Conservation (phyloP, 1,139 yeast species). For the Yamadazyma atlantica region DNA sequence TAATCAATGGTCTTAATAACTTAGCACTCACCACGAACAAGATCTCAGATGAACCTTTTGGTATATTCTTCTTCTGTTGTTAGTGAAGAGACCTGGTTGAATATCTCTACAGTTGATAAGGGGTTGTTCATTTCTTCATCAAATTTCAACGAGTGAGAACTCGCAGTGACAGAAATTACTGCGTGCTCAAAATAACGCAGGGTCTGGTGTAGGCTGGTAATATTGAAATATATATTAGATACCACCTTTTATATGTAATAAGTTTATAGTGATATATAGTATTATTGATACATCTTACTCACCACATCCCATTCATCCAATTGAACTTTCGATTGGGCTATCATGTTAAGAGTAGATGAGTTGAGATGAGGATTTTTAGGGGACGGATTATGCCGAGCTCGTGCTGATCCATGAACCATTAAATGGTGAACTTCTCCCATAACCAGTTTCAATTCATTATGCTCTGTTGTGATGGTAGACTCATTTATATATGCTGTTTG, state of each 20-base stretch:
- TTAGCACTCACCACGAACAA: not conserved
- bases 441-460: constrained; percentile 18
- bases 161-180: constrained; percentile 4
- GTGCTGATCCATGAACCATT: constrained; percentile 19
- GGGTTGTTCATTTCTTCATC: constrained; percentile 5
- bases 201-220: too few relatives aligned
- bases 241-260: not conserved
- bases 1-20: not conserved
- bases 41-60: not conserved
- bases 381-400: constrained; percentile 6
- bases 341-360: constrained; percentile 14
- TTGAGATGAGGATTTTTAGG: constrained; percentile 6
- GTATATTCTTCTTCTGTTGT: not conserved
- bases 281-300: constrained; percentile 26
- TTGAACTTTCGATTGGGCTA: constrained; percentile 29
- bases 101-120: constrained; percentile 5
- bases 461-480: too few relatives aligned
- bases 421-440: constrained; percentile 30
- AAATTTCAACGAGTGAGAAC: constrained; percentile 6
- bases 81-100: not conserved
- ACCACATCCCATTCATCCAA: constrained; percentile 47
- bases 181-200: constrained; percentile 7
- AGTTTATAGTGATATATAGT: not conserved
- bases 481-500: too few relatives aligned
- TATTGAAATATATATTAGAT: not conserved